A percentile compares a stretch with the other conserved stretches of the same genome.
These are phyloP conservation scores for Viola pubescens DNA, from an alignment of 441 rosid genomes.

Conservation along the genomic window DNA sequence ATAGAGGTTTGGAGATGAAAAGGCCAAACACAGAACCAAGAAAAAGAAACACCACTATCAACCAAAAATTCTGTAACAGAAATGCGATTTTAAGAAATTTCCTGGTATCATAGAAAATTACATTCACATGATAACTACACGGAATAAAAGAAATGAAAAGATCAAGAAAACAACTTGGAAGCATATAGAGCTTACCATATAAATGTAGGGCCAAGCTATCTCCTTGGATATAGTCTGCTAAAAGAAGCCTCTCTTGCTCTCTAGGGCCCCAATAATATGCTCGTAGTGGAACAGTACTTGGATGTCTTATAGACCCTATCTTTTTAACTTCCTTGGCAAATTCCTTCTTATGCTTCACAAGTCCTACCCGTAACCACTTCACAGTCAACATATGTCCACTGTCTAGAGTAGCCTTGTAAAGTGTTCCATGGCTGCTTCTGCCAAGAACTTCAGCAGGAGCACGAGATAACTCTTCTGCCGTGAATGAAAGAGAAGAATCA, in stretches of 20 bases:
- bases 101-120: no score
- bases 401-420: constrained; percentile 85
- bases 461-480: constrained; percentile 82
- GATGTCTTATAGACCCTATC: constrained; percentile 69
- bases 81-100: no score
- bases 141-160: not conserved
- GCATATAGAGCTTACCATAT: constrained; percentile 52
- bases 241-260: constrained; percentile 91
- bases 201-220: constrained; percentile 90
- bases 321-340: constrained; percentile 77
- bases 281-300: constrained; percentile 65
- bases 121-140: not conserved
- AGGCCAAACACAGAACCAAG: no score
- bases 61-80: no score
- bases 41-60: no score
- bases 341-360: constrained; percentile 83
- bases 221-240: constrained; percentile 69
- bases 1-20: no score
- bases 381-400: constrained; percentile 77
- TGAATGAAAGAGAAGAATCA: constrained; percentile 62
- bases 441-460: constrained; percentile 99
- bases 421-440: constrained; percentile 93
- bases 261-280: constrained; percentile 97
- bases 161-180: not conserved
- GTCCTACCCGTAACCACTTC: constrained; percentile 92